These are phyloP conservation scores for Gamarada debralockiae DNA, from an alignment of 495 filamentous ascomycete genomes.

Conservation along the genomic window DNA sequence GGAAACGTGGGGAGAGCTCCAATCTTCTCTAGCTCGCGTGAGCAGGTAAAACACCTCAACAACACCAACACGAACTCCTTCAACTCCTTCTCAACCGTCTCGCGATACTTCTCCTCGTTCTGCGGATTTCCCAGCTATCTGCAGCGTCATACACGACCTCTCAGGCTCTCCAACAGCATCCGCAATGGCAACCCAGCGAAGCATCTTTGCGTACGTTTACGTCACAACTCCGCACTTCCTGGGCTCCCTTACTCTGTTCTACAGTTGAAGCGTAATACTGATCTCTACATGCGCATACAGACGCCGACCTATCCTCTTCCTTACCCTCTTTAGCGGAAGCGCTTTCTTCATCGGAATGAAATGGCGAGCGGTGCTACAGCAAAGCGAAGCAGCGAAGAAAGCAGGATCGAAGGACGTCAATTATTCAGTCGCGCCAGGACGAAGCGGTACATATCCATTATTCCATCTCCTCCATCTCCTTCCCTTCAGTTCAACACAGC, in stretches of 20 bases:
- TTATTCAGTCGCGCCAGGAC: slow-evolving; percentile 19
- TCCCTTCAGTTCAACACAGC: not conserved
- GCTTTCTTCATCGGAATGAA: slow-evolving; percentile 24
- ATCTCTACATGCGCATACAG: slow-evolving; percentile 1
- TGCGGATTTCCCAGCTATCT: not conserved
- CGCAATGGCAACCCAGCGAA: not conserved
- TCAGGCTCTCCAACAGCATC: not conserved
- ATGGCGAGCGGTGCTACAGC: slow-evolving; percentile 20
- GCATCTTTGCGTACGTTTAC: not conserved
- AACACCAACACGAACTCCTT: not conserved
- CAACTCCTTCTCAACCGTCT: not conserved
- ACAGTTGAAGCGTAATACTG: not conserved
- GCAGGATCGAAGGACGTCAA: slow-evolving; percentile 15
- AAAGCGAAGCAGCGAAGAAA: slow-evolving; percentile 23
- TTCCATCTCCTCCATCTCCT: not conserved
- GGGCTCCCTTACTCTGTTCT: not conserved
- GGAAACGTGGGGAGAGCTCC: not conserved
- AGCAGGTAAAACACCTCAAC: too few species aligned
- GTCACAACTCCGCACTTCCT: too few species aligned
- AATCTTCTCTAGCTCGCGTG: not conserved
- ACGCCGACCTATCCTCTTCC: slow-evolving; percentile 18
- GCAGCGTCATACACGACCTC: not conserved
- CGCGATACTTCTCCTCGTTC: not conserved
- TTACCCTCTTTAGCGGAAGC: slow-evolving; percentile 13
- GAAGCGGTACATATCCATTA: slow-evolving; percentile 18